phyloP scores from a whole-genome alignment of 805 yeast species.

The Lipomyces yamanashiensis region DNA sequence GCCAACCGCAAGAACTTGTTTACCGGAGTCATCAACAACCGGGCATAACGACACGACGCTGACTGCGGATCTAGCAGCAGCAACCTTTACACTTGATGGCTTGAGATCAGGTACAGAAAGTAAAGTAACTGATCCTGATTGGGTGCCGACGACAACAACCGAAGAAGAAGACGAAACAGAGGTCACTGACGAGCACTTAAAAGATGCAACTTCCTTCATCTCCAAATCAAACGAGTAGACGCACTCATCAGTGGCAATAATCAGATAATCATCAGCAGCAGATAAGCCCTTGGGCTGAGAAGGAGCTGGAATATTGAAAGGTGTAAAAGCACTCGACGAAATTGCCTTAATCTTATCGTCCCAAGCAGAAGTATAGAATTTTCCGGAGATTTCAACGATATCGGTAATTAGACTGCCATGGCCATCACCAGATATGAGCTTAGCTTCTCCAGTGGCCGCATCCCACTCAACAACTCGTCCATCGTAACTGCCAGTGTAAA shows the following conservation, averaged over 20 bases:
- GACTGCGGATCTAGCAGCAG: slow-evolving; percentile 63
- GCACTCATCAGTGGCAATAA: slow-evolving; percentile 51
- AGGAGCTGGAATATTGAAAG: slow-evolving; percentile 47
- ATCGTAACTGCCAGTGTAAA: slow-evolving; percentile 75
- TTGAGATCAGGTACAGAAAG: slow-evolving; percentile 47
- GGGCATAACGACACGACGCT: slow-evolving; percentile 43
- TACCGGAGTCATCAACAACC: slow-evolving; percentile 15
- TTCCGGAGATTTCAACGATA: slow-evolving; percentile 46
- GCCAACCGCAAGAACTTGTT: slow-evolving; percentile 73
- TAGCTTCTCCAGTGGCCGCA: slow-evolving; percentile 46
- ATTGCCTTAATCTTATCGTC: slow-evolving; percentile 70
- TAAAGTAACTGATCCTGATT: slow-evolving; percentile 22
- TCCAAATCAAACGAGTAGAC: slow-evolving; percentile 12
- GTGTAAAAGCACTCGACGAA: slow-evolving; percentile 42
- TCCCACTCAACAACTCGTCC: slow-evolving; percentile 74
- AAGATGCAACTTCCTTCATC: slow-evolving; percentile 9
- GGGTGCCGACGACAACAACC: slow-evolving; percentile 34
- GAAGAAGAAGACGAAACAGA: slow-evolving; percentile 26
- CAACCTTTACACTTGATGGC: slow-evolving; percentile 39
- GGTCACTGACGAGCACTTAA: slow-evolving; percentile 18
- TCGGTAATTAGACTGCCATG: slow-evolving; percentile 75
- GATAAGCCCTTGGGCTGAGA: slow-evolving; percentile 59
- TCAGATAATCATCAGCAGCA: slow-evolving; percentile 46
- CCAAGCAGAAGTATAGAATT: slow-evolving; percentile 75
- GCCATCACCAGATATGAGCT: slow-evolving; percentile 47